phyloP scores from a whole-genome alignment of 2,329 filamentous ascomycete genomes.

The Fusarium sororula region DNA sequence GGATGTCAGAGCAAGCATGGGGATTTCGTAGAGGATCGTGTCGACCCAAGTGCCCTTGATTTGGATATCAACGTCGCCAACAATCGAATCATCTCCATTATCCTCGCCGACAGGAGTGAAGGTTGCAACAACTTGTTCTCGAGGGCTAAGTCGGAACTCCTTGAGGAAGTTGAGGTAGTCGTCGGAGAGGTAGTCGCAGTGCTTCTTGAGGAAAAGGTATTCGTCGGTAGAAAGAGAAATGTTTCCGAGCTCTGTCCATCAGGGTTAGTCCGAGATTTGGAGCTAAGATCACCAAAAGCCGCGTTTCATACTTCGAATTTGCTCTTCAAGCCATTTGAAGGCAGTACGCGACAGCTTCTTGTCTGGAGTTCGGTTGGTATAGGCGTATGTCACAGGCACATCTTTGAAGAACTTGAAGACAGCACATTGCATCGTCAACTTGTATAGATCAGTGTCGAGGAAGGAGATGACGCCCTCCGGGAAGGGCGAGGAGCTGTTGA shows the following conservation, averaged over 20 bases:
- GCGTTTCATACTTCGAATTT: conserved; percentile 75
- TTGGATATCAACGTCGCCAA: conserved; percentile 79
- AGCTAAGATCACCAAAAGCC: not conserved
- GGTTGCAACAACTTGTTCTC: conserved; percentile 78
- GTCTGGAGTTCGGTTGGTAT: conserved; percentile 93
- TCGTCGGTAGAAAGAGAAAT: conserved; percentile 84
- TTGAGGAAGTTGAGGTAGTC: conserved; percentile 84
- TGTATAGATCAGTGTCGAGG: conserved; percentile 88
- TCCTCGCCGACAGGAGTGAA: conserved; percentile 68
- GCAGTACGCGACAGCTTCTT: conserved; percentile 88
- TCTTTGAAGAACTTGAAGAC: conserved; percentile 92
- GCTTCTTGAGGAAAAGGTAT: conserved; percentile 77
- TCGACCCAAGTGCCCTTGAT: conserved; percentile 90
- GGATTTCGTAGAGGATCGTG: conserved; percentile 98
- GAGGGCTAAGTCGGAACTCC: conserved; percentile 81
- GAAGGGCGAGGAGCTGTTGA: conserved; percentile 71
- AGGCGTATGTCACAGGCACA: conserved; percentile 85
- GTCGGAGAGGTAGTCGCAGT: conserved; percentile 81
- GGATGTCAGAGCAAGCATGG: conserved; percentile 87
- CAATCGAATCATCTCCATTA: conserved; percentile 69
- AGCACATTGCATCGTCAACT: conserved; percentile 98
- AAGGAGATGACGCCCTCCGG: conserved; percentile 84
- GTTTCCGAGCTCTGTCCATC: conserved; percentile 76
- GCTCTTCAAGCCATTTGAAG: conserved; percentile 84
- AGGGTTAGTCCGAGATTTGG: conserved; percentile 39